phyloP scores from a whole-genome alignment of 176 grass and related monocot species.

The Oryza meyeriana region DNA sequence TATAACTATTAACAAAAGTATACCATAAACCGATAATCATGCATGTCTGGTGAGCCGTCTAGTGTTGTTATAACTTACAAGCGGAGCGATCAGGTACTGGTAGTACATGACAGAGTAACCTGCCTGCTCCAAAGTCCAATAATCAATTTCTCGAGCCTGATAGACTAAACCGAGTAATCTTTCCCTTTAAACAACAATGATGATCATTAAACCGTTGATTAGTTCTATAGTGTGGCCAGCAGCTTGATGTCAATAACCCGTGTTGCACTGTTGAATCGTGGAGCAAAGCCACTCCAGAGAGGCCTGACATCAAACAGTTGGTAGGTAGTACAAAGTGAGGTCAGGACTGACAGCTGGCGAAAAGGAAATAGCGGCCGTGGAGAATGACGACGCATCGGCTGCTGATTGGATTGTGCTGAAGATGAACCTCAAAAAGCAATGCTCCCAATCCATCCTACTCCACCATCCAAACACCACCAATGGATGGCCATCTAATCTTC shows the following conservation, averaged over 20 bases:
- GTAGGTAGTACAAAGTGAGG: no score
- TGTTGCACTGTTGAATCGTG: no score
- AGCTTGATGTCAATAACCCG: no score
- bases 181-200: background rate
- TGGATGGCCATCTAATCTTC: no score
- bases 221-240: no score
- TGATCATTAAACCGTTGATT: background rate
- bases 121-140: background rate
- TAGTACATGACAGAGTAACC: background rate
- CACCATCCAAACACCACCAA: no score
- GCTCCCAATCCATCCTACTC: background rate
- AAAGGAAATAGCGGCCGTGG: background rate
- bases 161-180: background rate
- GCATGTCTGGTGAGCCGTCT: background rate
- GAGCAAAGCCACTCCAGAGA: no score
- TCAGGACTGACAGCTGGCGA: background rate
- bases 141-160: background rate
- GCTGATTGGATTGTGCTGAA: background rate
- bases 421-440: background rate
- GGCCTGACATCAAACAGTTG: background rate
- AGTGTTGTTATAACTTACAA: background rate
- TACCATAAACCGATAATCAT: background rate
- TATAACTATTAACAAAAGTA: background rate
- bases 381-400: background rate
- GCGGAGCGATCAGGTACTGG: background rate